Conservation (phyloP, 768 basidiomycete species). For the Termitomyces sp. region DNA sequence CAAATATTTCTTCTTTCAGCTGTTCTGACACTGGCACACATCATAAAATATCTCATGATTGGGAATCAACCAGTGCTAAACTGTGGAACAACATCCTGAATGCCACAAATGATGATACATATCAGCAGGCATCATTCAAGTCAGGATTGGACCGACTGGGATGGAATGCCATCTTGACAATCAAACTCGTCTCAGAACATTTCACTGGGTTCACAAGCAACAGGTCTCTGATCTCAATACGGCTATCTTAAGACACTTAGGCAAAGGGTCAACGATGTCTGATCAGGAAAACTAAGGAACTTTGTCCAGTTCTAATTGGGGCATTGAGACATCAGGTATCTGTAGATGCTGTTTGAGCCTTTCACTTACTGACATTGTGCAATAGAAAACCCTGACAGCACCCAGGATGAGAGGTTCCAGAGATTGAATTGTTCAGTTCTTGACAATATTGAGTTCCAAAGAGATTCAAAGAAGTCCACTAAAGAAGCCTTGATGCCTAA, state of each 20-base stretch:
- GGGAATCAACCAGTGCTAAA: no score
- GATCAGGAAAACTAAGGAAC: no score
- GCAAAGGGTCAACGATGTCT: neutral
- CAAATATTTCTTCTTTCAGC: no score
- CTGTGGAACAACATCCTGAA: no score
- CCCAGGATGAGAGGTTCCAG: conserved; percentile 1
- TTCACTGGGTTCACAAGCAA: conserved; percentile 5
- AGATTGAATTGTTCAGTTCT: no score
- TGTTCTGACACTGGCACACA: conserved; percentile 4
- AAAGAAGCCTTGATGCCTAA: neutral
- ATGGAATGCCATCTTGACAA: conserved; percentile 3
- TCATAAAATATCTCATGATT: no score
- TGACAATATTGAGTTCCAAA: neutral
- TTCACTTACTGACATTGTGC: neutral
- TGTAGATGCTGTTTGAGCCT: neutral
- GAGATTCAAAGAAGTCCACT: neutral
- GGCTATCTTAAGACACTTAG: conserved; percentile 10
- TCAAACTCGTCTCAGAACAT: neutral
- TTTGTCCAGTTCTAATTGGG: no score
- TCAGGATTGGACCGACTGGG: conserved; percentile 9
- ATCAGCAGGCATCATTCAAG: neutral
- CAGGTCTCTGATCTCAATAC: no score
- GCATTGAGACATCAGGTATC: no score
- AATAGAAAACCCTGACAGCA: neutral
- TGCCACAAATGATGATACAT: no score